Percentiles rank a stretch among this genome's conserved stretches.
These are phyloP conservation scores for Solanum hybrid DNA, from an alignment of 305 asterid genomes.

Conservation along the genomic window DNA sequence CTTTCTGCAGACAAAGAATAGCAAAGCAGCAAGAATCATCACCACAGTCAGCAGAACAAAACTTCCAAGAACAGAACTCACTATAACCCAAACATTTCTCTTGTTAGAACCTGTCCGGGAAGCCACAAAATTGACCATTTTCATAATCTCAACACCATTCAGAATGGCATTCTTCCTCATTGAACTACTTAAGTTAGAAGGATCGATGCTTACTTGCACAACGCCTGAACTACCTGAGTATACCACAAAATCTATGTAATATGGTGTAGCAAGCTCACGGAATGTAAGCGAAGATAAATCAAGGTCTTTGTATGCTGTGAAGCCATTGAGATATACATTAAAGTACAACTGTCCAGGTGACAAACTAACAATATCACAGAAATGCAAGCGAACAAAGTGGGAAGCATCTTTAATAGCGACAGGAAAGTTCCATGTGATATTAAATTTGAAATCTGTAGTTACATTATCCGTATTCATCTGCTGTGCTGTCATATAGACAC, in stretches of 20 bases:
- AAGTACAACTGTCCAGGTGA: slow-evolving; percentile 56
- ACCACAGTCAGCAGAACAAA: slow-evolving; percentile 12
- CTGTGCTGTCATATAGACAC: slow-evolving; percentile 82
- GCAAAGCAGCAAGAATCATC: slow-evolving; percentile 12
- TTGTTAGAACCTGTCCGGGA: slow-evolving; percentile 13
- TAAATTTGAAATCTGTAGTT: slow-evolving; percentile 36
- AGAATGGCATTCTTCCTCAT: slow-evolving; percentile 62
- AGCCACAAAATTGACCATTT: slow-evolving; percentile 36
- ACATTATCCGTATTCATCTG: slow-evolving; percentile 53
- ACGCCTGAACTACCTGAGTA: slow-evolving; percentile 23
- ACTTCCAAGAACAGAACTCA: slow-evolving; percentile 41
- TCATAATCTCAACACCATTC: slow-evolving; percentile 86
- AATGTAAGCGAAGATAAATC: slow-evolving; percentile 56
- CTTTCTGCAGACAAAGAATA: slow-evolving; percentile 26
- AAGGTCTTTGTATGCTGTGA: slow-evolving; percentile 60
- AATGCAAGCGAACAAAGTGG: slow-evolving; percentile 70
- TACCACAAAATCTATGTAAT: slow-evolving; percentile 70
- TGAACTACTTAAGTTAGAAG: slow-evolving; percentile 55
- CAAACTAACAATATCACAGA: slow-evolving; percentile 73
- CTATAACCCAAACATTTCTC: slow-evolving; percentile 33
- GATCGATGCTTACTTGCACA: slow-evolving; percentile 57
- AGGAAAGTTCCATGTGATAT: slow-evolving; percentile 76
- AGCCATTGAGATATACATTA: slow-evolving; percentile 53
- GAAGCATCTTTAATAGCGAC: slow-evolving; percentile 18
- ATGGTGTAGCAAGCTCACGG: slow-evolving; percentile 62